A percentile compares a stretch with the other conserved stretches of the same genome.
Evolutionary conservation across 1,139 yeast genomes (phyloP).

Genomic region (Kodamaea fungicola): DNA sequence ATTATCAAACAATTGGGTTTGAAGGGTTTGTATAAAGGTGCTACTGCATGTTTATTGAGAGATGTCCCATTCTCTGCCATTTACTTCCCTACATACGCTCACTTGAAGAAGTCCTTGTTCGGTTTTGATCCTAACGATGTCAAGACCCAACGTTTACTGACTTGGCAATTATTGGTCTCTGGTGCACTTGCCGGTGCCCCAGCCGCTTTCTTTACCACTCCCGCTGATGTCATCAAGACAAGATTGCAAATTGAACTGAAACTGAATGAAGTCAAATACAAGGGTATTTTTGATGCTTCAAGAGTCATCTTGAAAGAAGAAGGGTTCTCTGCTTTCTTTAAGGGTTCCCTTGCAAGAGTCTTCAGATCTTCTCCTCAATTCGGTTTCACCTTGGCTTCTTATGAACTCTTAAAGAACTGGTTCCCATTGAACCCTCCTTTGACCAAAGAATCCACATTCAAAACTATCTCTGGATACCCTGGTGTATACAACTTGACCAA

Average conservation of each 20-base stretch:
- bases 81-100: constrained; percentile 96
- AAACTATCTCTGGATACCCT: constrained; percentile 45
- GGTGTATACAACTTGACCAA: constrained; percentile 47
- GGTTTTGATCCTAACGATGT: constrained; percentile 72
- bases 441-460: constrained; percentile 44
- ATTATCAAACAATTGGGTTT: constrained; percentile 80
- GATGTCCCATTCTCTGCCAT: constrained; percentile 97
- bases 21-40: constrained; percentile 87
- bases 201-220: constrained; percentile 93
- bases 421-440: constrained; percentile 47
- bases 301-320: constrained; percentile 74
- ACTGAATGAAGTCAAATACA: constrained; percentile 72
- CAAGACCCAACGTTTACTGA: constrained; percentile 54
- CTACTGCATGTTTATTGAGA: constrained; percentile 84
- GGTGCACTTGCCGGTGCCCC: constrained; percentile 99
- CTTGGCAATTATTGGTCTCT: constrained; percentile 79
- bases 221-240: constrained; percentile 95
- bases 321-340: constrained; percentile 75
- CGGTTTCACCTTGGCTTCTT: constrained; percentile 95
- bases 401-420: constrained; percentile 67
- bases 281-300: constrained; percentile 76
- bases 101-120: constrained; percentile 77
- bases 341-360: constrained; percentile 95
- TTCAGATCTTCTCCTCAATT: constrained; percentile 96
- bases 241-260: constrained; percentile 86